Base-by-base conservation (phyloP, 2,329 filamentous ascomycete species). In the Botrytis elliptica region DNA sequence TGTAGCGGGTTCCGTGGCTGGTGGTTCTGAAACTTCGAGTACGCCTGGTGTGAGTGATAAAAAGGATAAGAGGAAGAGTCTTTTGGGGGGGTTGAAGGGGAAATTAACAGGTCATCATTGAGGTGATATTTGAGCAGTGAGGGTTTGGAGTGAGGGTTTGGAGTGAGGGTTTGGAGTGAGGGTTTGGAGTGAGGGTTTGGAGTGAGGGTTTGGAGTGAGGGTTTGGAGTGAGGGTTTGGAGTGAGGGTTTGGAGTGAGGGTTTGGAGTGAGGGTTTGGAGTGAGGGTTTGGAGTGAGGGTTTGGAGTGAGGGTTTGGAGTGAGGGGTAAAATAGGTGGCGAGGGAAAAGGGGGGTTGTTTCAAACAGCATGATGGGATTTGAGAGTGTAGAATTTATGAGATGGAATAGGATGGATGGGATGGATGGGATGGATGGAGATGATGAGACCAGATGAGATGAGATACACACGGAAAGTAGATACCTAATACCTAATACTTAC, bases 101-200 rank as follows among this genome's bases (percentile, higher is more conserved):
- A 75, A 74, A 29, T n/a, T 66, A 20, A 66, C 60, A 6, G 62
- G 46, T 29, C 60, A 65, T 71, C 60, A 65, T 71, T 71, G 33
- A 40, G 16, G 1, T n/a, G 40, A 7, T 25, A 1, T 57, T 38
- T 63, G 29, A 36, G 25, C 25, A 4, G 57, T 7, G 36, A 25
- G 25, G 29, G 14, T 12, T 16, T 20, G 25, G 42, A 18, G 4
- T 36, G 20, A 49, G 42, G 49, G 52, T 33, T 22, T 29, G 29
- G 29, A 4, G 57, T 7, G 36, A 25, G 25, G 29, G 14, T 12
- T 16, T 20, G 25, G 42, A 18, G 4, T 36, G 20, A 49, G 42
- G 49, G 52, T 29, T 29, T 29, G 29, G 29, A 4, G 57, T 7
- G 36, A 25, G 25, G 29, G 14, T 12, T 16, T 20, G 25, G 42